Conservation (phyloP, 306 rosid genomes). For the Psophocarpus tetragonolobus region DNA sequence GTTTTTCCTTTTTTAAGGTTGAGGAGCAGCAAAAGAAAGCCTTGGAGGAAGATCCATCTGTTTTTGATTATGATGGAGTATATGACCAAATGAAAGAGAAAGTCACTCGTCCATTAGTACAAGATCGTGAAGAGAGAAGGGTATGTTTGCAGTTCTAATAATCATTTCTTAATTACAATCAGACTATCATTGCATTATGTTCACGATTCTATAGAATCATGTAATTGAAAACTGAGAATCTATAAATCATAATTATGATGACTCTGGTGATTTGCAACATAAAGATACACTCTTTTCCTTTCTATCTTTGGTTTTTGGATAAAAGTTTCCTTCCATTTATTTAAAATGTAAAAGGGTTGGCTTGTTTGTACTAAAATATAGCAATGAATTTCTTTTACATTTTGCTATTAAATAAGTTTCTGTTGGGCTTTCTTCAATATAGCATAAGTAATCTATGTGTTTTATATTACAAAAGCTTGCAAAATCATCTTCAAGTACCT, state of each 20-base stretch:
- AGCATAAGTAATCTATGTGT: not conserved
- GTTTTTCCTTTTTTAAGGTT: slow-evolving; percentile 40
- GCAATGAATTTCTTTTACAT: not conserved
- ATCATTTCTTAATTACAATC: not conserved
- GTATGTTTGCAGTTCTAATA: slow-evolving; percentile 35
- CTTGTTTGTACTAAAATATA: not conserved
- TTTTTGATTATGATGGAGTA: slow-evolving; percentile 85
- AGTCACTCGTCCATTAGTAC: slow-evolving; percentile 54
- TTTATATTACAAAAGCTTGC: not conserved
- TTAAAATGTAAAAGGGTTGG: not conserved
- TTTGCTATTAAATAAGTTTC: slow-evolving; percentile 6
- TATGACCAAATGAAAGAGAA: slow-evolving; percentile 84
- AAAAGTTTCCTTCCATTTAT: not conserved
- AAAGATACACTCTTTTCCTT: not conserved
- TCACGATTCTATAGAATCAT: not conserved
- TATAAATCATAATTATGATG: slow-evolving; percentile 14
- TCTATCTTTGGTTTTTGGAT: not conserved
- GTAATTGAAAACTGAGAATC: not conserved
- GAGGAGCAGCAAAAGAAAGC: slow-evolving; percentile 91
- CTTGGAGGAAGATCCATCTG: slow-evolving; percentile 77
- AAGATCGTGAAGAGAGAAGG: slow-evolving; percentile 77
- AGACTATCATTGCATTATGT: not conserved
- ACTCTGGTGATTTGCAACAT: slow-evolving; percentile 10
- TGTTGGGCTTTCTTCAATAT: not conserved
- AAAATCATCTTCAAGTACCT: not conserved